Evolutionary conservation across 139 green algal genomes (phyloP).

Genomic region (Auxenochlorella pyrenoidosa): DNA sequence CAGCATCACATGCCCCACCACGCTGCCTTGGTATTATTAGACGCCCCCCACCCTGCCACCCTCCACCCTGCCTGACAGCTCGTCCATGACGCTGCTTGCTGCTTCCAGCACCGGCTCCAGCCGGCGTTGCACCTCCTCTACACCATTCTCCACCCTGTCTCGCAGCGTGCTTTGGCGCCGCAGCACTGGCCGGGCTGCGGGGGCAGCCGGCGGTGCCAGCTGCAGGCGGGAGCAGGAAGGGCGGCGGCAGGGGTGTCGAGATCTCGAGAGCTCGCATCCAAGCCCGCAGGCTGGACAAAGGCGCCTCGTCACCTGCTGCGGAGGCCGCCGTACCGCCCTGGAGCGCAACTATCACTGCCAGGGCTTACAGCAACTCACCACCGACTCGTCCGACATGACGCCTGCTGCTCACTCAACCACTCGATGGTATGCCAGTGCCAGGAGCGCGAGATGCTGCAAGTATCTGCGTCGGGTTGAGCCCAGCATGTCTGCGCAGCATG

Average conservation of each 20-base stretch:
- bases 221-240: neutral
- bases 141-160: neutral
- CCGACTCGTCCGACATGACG: no score
- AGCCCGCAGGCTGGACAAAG: neutral
- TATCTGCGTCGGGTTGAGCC: no score
- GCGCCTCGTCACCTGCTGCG: neutral
- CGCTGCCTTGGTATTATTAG: no score
- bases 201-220: neutral
- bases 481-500: no score
- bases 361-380: no score
- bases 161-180: neutral
- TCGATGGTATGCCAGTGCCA: no score
- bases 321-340: neutral
- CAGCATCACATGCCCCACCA: no score
- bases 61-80: neutral
- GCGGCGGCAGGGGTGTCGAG: neutral
- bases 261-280: no score
- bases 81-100: neutral
- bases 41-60: no score
- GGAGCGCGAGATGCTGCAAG: no score
- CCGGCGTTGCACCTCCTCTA: neutral
- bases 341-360: no score
- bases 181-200: neutral
- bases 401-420: no score
- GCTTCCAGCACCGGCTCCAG: constrained; percentile 9